Evolutionary conservation across 345 rosid species (phyloP).

Genomic region (Noccaea bulbosa): DNA sequence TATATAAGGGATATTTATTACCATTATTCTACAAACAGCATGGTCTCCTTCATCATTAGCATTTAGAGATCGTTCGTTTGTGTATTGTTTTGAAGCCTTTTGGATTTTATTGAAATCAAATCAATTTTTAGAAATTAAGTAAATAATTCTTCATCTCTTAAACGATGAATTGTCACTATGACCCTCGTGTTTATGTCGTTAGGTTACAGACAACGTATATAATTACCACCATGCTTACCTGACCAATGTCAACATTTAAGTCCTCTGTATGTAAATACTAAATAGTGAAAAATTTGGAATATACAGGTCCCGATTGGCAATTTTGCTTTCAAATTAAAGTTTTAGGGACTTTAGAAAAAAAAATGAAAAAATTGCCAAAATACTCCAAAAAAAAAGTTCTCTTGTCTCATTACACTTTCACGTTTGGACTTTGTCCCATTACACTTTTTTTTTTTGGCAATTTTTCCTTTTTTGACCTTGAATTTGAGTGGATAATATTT

Average conservation of each 20-base stretch:
- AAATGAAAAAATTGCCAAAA: no score
- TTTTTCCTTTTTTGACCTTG: no score
- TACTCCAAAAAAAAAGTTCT: no score
- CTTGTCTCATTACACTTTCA: no score
- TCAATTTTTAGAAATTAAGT: background rate
- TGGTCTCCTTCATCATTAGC: background rate
- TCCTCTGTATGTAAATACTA: background rate
- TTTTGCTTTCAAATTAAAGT: no score
- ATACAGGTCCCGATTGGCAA: background rate
- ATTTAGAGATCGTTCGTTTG: slow-evolving; percentile 12
- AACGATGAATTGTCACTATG: slow-evolving; percentile 4
- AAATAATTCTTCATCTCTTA: background rate
- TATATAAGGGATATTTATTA: background rate
- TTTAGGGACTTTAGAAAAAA: no score
- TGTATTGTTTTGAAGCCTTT: slow-evolving; percentile 4
- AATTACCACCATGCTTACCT: slow-evolving; percentile 7
- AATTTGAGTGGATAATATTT: no score
- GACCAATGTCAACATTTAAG: no score
- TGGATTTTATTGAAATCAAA: slow-evolving; percentile 3
- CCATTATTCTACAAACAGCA: background rate
- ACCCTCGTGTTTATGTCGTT: slow-evolving; percentile 11
- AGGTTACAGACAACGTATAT: slow-evolving; percentile 9
- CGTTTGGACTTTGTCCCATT: no score
- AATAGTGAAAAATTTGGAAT: slow-evolving; percentile 1
- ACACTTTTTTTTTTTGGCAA: no score